Percentiles rank a stretch among this genome's conserved stretches.
Conservation (phyloP, 805 yeast species). For the Starmerella apis region DNA sequence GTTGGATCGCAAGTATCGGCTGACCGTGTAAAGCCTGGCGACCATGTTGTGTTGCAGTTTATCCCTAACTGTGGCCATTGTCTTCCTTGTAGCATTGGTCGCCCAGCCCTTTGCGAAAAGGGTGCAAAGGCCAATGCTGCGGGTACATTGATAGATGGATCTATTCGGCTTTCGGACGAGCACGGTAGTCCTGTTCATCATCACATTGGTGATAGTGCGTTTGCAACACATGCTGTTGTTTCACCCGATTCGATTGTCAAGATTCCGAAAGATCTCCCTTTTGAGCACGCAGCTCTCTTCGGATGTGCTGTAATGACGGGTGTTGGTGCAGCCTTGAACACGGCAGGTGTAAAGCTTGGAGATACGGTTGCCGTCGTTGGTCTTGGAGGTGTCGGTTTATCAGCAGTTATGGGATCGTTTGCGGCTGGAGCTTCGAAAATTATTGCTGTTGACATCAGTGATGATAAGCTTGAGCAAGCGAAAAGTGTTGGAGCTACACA, state of each 20-base stretch:
- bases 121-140: slow-evolving; percentile 96
- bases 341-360: slow-evolving; percentile 81
- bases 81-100: slow-evolving; percentile 86
- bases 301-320: slow-evolving; percentile 99
- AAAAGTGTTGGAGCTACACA: slow-evolving; percentile 86
- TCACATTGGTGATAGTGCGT: slow-evolving; percentile 97
- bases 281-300: slow-evolving; percentile 78
- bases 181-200: slow-evolving; percentile 72
- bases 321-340: slow-evolving; percentile 91
- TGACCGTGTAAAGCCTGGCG: slow-evolving; percentile 79
- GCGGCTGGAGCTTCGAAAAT: slow-evolving; percentile 66
- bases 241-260: slow-evolving; percentile 96
- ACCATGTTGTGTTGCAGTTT: slow-evolving; percentile 84
- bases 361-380: slow-evolving; percentile 94
- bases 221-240: slow-evolving; percentile 92
- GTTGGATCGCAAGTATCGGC: slow-evolving; percentile 78
- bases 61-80: slow-evolving; percentile 95
- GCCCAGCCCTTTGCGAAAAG: slow-evolving; percentile 89
- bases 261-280: slow-evolving; percentile 69
- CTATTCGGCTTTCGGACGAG: slow-evolving; percentile 61
- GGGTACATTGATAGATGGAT: slow-evolving; percentile 98
- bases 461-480: slow-evolving; percentile 76
- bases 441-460: slow-evolving; percentile 79
- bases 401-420: slow-evolving; percentile 89
- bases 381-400: slow-evolving; percentile 92